Conservation (phyloP, 495 filamentous ascomycete species). For the Trichoderma reesei region DNA sequence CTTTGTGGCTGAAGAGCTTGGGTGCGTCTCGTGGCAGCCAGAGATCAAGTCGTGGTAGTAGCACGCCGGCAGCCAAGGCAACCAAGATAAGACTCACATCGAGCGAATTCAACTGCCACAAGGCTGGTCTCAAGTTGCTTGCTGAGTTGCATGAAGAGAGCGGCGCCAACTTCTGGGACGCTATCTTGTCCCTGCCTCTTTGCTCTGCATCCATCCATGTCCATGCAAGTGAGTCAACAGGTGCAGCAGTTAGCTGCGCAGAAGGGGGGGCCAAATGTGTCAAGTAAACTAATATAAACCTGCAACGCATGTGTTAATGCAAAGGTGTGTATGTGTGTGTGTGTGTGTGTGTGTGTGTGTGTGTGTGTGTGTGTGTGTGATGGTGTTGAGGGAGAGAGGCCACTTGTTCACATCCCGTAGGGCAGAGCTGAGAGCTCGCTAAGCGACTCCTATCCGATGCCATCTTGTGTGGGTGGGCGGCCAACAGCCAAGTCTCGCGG, state of each 20-base stretch:
- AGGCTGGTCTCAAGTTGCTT: no score
- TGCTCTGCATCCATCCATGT: background rate
- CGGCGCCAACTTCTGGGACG: no score
- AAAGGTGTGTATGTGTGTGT: background rate
- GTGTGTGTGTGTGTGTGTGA: background rate
- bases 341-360: background rate
- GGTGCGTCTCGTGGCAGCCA: no score
- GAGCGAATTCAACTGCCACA: no score
- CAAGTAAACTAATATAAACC: background rate
- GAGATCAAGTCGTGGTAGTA: no score
- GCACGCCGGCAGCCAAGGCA: no score
- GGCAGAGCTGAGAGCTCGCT: background rate
- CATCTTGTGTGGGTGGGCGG: background rate
- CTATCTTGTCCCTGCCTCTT: background rate
- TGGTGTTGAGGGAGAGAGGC: no score
- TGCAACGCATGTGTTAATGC: no score
- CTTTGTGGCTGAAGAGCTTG: no score
- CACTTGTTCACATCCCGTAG: no score
- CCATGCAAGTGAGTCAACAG: background rate
- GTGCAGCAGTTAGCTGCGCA: background rate
- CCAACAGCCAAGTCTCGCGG: background rate
- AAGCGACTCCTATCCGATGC: background rate
- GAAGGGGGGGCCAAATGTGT: constrained; percentile 4
- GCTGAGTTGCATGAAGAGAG: no score
- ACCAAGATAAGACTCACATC: no score